Conservation (phyloP, 768 basidiomycete genomes). For the Lactifluus piperatus region DNA sequence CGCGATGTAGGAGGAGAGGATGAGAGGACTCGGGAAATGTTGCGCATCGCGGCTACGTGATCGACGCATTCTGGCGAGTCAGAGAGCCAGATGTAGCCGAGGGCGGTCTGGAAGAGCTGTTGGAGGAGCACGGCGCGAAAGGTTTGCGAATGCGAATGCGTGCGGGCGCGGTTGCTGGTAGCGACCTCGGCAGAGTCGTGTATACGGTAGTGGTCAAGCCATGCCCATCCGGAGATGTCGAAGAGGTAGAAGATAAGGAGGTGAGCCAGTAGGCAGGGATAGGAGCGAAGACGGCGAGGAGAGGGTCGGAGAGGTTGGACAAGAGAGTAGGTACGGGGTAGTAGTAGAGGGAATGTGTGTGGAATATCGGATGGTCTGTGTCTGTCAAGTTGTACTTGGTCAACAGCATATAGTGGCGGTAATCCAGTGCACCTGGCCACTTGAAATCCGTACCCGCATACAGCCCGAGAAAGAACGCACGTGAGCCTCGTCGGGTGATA, state of each 20-base stretch:
- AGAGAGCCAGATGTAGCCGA: conserved; percentile 64
- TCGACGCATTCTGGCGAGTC: conserved; percentile 25
- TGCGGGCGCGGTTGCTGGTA: conserved; percentile 67
- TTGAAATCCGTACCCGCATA: too few species aligned
- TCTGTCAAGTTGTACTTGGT: not conserved
- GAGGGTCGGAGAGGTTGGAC: conserved; percentile 55
- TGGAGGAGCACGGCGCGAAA: conserved; percentile 77
- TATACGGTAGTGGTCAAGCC: conserved; percentile 77
- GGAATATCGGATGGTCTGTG: not conserved
- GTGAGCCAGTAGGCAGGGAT: conserved; percentile 77
- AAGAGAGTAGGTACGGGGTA: conserved; percentile 38
- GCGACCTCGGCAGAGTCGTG: conserved; percentile 81
- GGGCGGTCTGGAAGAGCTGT: conserved; percentile 71
- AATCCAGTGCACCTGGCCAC: too few species aligned
- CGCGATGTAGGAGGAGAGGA: conserved; percentile 20
- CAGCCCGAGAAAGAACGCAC: too few species aligned
- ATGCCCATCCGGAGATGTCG: conserved; percentile 68
- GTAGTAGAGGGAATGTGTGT: conserved; percentile 46
- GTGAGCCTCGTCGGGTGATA: too few species aligned
- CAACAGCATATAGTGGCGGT: too few species aligned
- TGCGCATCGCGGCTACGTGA: conserved; percentile 24
- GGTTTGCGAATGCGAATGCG: conserved; percentile 59
- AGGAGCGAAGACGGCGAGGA: conserved; percentile 65
- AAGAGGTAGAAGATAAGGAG: conserved; percentile 76
- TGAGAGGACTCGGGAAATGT: not conserved